A percentile compares a stretch with the other conserved stretches of the same genome.
phyloP scores from a whole-genome alignment of 2,329 filamentous ascomycete genomes.

The Fusarium heterosporum region DNA sequence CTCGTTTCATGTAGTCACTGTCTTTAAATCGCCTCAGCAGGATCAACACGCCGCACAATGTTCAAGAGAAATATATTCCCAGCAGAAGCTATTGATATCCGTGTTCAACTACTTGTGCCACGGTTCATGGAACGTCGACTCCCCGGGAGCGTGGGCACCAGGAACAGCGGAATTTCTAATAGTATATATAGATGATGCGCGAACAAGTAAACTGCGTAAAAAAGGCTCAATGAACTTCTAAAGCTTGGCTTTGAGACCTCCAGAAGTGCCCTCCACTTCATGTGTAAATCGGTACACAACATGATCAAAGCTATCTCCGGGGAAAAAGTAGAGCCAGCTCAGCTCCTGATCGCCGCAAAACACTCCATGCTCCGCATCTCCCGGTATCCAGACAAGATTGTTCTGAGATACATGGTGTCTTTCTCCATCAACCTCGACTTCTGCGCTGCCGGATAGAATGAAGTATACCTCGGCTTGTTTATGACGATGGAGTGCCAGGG shows the following conservation, averaged over 20 bases:
- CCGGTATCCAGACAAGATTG: constrained; percentile 42
- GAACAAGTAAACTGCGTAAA: too few relatives aligned
- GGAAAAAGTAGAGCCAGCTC: constrained; percentile 44
- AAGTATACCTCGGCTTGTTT: constrained; percentile 47
- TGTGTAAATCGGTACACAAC: constrained; percentile 41
- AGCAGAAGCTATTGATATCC: too few relatives aligned
- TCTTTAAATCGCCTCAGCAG: too few relatives aligned
- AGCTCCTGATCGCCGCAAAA: constrained; percentile 34
- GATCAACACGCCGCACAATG: too few relatives aligned
- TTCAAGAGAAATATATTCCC: too few relatives aligned
- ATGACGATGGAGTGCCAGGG: constrained; percentile 43
- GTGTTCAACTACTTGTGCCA: too few relatives aligned
- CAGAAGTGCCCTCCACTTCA: constrained; percentile 11
- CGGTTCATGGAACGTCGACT: too few relatives aligned
- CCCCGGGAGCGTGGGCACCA: too few relatives aligned
- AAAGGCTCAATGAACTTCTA: background rate
- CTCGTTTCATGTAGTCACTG: too few relatives aligned
- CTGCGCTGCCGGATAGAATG: constrained; percentile 36
- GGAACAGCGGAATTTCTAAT: too few relatives aligned
- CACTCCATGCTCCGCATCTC: constrained; percentile 43
- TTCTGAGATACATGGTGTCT: constrained; percentile 27
- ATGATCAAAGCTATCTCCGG: constrained; percentile 42
- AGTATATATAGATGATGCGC: too few relatives aligned
- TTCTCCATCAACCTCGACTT: constrained; percentile 40
- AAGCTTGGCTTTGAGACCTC: constrained; percentile 15